A percentile compares a stretch with the other conserved stretches of the same genome.
Evolutionary conservation across 2,329 filamentous ascomycete species (phyloP).

Genomic region (Trichophyton rubrum): DNA sequence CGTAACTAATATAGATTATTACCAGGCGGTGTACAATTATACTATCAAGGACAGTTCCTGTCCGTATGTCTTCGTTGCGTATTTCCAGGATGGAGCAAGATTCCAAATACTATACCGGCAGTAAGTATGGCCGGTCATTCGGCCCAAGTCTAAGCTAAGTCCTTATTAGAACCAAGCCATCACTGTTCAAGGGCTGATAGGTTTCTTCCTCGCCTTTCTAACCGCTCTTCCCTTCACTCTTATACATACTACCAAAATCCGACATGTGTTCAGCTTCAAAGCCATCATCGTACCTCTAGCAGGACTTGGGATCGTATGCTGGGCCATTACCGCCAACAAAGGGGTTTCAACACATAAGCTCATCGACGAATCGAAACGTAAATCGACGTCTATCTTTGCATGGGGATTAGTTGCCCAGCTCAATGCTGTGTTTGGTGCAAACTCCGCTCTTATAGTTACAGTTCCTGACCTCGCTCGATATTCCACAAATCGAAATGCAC

Average conservation of each 20-base stretch:
- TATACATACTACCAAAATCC: slow-evolving; percentile 27
- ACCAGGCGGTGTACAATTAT: slow-evolving; percentile 16
- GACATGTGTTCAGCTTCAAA: slow-evolving; percentile 28
- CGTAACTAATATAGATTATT: background rate
- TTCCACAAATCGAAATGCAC: slow-evolving; percentile 22
- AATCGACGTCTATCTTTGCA: slow-evolving; percentile 20
- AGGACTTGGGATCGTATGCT: slow-evolving; percentile 27
- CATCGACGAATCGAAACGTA: slow-evolving; percentile 8
- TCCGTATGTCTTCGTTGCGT: slow-evolving; percentile 19
- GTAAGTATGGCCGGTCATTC: slow-evolving; percentile 5
- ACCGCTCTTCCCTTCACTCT: slow-evolving; percentile 21
- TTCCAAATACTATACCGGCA: slow-evolving; percentile 18
- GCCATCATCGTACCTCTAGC: slow-evolving; percentile 26
- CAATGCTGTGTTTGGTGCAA: slow-evolving; percentile 29
- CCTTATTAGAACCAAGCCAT: slow-evolving; percentile 15
- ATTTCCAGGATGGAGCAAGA: slow-evolving; percentile 16
- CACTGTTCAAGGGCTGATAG: slow-evolving; percentile 17
- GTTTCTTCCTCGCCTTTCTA: slow-evolving; percentile 18
- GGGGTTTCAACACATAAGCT: slow-evolving; percentile 15
- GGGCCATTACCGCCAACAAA: slow-evolving; percentile 21
- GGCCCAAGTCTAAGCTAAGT: background rate
- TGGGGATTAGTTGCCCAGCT: slow-evolving; percentile 30
- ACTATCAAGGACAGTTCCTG: slow-evolving; percentile 17
- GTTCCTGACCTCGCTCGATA: slow-evolving; percentile 30
- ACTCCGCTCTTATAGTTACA: slow-evolving; percentile 26